Evolutionary conservation across 169 alveolate species (phyloP).

Genomic region (Plasmodium vivax): DNA sequence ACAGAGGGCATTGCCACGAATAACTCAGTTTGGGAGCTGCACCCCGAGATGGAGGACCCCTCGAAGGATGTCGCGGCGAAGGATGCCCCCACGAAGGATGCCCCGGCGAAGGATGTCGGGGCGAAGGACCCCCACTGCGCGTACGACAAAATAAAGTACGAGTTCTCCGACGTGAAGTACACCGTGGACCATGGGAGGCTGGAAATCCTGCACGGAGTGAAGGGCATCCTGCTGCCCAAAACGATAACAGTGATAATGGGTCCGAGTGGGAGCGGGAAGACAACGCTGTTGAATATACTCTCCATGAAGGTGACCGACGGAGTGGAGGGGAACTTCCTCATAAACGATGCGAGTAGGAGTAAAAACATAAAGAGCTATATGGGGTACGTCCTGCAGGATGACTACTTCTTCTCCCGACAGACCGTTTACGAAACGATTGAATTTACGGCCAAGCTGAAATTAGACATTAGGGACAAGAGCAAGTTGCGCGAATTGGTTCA

Average conservation of each 20-base stretch:
- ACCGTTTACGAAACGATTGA: conserved; percentile 80
- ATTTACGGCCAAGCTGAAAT: conserved; percentile 78
- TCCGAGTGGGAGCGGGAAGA: conserved; percentile 85
- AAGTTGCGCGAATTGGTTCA: conserved; percentile 72
- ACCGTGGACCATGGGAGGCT: conserved; percentile 46
- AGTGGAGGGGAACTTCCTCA: conserved; percentile 37
- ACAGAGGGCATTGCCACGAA: neutral
- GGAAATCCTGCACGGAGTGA: conserved; percentile 56
- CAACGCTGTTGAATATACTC: conserved; percentile 81
- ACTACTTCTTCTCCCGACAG: conserved; percentile 76
- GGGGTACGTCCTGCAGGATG: conserved; percentile 78
- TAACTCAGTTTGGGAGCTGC: neutral
- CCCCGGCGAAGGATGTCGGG: too few relatives aligned
- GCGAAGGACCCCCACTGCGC: neutral
- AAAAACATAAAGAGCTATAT: conserved; percentile 37
- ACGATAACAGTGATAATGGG: conserved; percentile 78
- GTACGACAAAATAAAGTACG: conserved; percentile 39
- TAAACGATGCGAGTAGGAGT: conserved; percentile 13
- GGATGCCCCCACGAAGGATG: neutral
- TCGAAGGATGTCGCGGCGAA: too few relatives aligned
- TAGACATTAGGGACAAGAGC: conserved; percentile 75
- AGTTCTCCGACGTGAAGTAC: conserved; percentile 52
- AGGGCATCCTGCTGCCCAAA: conserved; percentile 61
- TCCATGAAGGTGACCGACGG: conserved; percentile 74
- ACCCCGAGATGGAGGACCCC: neutral